Percentiles rank a stretch among this genome's conserved stretches.
Evolutionary conservation across 148 eudicot genomes (phyloP).

Genomic region (Camellia sinensis): DNA sequence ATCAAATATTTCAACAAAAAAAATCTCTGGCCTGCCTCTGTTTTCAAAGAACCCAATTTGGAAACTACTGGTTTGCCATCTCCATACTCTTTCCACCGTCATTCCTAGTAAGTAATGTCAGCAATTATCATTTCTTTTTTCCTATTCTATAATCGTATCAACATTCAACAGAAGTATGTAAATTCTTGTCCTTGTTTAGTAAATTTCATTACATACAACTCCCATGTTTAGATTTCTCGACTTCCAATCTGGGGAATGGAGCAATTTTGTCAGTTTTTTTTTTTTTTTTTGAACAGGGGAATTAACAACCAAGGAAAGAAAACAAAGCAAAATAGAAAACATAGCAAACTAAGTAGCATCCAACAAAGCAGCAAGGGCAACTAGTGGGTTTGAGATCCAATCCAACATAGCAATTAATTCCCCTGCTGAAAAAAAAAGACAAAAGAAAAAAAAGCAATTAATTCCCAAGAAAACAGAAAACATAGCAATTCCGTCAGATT

Average conservation of each 20-base stretch:
- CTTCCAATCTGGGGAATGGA: constrained; percentile 38
- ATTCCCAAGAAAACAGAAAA: no score
- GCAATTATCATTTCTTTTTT: background rate
- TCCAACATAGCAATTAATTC: no score
- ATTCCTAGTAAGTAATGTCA: background rate
- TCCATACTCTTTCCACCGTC: background rate
- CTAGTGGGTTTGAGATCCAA: no score
- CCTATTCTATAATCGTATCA: background rate
- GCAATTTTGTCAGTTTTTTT: constrained; percentile 42
- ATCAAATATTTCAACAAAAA: no score
- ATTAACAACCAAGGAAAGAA: no score
- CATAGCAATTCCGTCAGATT: constrained; percentile 48
- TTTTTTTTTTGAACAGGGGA: no score
- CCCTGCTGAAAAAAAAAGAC: no score
- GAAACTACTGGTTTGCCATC: background rate
- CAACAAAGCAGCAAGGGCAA: no score
- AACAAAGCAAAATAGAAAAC: no score
- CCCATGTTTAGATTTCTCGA: background rate
- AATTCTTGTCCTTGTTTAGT: background rate
- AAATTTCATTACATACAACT: background rate
- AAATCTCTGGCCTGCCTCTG: no score
- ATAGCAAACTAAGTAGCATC: no score
- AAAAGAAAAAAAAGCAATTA: no score
- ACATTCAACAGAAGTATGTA: background rate
- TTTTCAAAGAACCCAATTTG: background rate